These are phyloP conservation scores for Boehmeria nivea DNA, from an alignment of 306 rosid genomes.

Conservation along the genomic window DNA sequence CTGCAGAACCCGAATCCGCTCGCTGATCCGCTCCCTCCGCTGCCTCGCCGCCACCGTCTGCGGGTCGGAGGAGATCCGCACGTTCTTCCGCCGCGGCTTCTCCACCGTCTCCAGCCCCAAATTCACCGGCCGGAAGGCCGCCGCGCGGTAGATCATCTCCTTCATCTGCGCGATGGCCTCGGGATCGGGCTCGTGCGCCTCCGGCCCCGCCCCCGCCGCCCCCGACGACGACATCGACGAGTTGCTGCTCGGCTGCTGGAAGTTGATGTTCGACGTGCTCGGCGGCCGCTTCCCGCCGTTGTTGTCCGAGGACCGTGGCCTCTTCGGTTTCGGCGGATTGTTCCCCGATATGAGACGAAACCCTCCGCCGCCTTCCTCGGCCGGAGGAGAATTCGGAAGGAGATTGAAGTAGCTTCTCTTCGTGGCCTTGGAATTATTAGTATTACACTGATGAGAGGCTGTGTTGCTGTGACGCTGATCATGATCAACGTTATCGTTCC, in stretches of 20 bases:
- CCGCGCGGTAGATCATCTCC: slow-evolving; percentile 88
- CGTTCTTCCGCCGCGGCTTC: slow-evolving; percentile 84
- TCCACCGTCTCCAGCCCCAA: slow-evolving; percentile 58
- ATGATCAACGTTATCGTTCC: slow-evolving; percentile 27
- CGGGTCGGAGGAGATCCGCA: slow-evolving; percentile 78
- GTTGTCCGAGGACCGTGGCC: slow-evolving; percentile 29
- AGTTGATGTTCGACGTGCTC: slow-evolving; percentile 62
- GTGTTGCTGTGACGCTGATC: slow-evolving; percentile 5
- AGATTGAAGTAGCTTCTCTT: slow-evolving; percentile 48
- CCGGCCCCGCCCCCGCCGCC: slow-evolving; percentile 26
- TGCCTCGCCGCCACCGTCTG: slow-evolving; percentile 97
- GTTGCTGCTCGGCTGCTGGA: slow-evolving; percentile 55
- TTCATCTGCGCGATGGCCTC: slow-evolving; percentile 93
- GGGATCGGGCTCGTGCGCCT: slow-evolving; percentile 64
- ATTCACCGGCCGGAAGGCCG: slow-evolving; percentile 88
- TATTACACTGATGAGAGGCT: slow-evolving; percentile 30
- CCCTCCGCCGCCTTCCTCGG: slow-evolving; percentile 39
- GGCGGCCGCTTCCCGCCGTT: slow-evolving; percentile 17
- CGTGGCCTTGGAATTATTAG: slow-evolving; percentile 23
- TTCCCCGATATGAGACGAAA: slow-evolving; percentile 41
- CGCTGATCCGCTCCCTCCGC: slow-evolving; percentile 86
- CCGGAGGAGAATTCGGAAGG: slow-evolving; percentile 18
- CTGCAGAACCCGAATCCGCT: slow-evolving; percentile 82
- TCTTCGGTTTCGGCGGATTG: slow-evolving; percentile 47
- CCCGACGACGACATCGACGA: slow-evolving; percentile 38